Evolutionary conservation across 2,329 filamentous ascomycete genomes (phyloP).

Genomic region (Pestalotiopsis fici): DNA sequence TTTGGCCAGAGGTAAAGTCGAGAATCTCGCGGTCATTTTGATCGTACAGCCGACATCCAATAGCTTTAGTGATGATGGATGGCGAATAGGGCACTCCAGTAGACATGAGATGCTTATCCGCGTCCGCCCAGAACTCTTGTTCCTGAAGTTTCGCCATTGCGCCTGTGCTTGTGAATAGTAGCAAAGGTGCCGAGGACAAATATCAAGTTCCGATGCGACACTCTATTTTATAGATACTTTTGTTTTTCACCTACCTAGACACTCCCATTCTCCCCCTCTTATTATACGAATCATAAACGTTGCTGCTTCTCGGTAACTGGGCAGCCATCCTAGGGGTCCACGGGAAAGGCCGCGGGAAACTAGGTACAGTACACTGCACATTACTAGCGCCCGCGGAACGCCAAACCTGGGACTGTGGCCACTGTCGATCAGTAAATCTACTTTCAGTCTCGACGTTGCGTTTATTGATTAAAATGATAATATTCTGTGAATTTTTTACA

Average conservation of each 20-base stretch:
- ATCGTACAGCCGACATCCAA: slow-evolving; percentile 48
- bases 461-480: too few relatives aligned
- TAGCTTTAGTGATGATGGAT: slow-evolving; percentile 43
- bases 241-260: too few relatives aligned
- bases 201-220: neutral
- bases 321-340: neutral
- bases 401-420: too few relatives aligned
- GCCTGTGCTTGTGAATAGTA: neutral
- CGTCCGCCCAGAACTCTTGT: slow-evolving; percentile 31
- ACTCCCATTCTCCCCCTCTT: neutral
- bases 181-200: neutral
- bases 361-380: too few relatives aligned
- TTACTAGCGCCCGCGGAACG: too few relatives aligned
- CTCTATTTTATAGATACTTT: too few relatives aligned
- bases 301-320: neutral
- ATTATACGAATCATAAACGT: neutral
- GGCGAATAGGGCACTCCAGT: slow-evolving; percentile 41
- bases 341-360: neutral
- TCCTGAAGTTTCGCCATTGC: neutral
- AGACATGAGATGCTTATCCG: slow-evolving; percentile 40
- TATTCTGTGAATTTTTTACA: too few relatives aligned
- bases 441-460: too few relatives aligned
- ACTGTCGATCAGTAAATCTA: too few relatives aligned
- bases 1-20: slow-evolving; percentile 62
- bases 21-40: slow-evolving; percentile 44